Evolutionary conservation across 2,329 filamentous ascomycete genomes (phyloP), one percentile per base, ranked within the genome.

Genomic region (Chaetomium olivaceum): DNA sequence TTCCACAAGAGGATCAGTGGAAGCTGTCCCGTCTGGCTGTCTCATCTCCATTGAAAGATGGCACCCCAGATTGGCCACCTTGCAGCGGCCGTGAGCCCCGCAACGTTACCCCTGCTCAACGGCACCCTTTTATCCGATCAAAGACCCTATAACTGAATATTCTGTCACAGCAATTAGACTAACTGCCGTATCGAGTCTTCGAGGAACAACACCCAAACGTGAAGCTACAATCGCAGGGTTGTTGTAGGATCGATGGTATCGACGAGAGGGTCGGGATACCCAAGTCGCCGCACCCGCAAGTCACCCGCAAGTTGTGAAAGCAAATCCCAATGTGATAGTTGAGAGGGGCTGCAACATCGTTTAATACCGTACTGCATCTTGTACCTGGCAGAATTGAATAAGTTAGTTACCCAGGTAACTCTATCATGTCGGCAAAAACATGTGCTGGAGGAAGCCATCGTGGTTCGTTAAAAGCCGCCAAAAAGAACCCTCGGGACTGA

Each of bases 1-100:
- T 57, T 33, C 61, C 43, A 60, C 19, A 8, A 7, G 29, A 16
- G 21, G 14, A 39, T 57, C 31, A 19, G 33, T 39, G 39, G 61
- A 54, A 63, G 58, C 55, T 62, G 52, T 50, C 61, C 16, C n/a
- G n/a, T n/a, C n/a, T n/a, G n/a, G 58, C 50, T 62, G 52, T 50
- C 61, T 19, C 33, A 36, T 51, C 54, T 62, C 39, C 11, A 36
- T 33, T 39, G 55, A 50, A 59, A 61, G 58, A 55, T 64, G 61
- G 54, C 63, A 55, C 29, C 46, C 43, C 19, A 56, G 64, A 68
- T 63, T 65, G 65, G 67, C 64, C 64, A 68, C 62, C 64, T 68
- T 61, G 61, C 66, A 59, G 58, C 31, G 29, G 43, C 23, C 3
- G 21, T 51, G 31, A 11, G 56, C 48, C 39, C 59, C 23, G 46